A percentile compares a stretch with the other conserved stretches of the same genome.
Evolutionary conservation across 2,329 filamentous ascomycete species (phyloP).

Genomic region (Taxawa tesnikishii): DNA sequence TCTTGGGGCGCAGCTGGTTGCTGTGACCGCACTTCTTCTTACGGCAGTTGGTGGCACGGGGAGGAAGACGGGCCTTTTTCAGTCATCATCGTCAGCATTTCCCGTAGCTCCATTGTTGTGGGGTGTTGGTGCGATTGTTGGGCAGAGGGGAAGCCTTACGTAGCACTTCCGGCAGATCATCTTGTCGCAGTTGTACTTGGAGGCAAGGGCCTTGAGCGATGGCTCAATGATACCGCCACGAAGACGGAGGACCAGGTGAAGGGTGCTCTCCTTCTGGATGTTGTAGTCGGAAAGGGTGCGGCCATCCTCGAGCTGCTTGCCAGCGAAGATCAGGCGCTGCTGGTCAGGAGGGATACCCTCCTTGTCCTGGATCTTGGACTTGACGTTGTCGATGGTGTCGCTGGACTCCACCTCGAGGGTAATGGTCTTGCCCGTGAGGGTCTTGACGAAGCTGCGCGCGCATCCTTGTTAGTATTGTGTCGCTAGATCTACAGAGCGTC

Average conservation of each 20-base stretch:
- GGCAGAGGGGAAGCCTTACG: slow-evolving; percentile 44
- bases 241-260: slow-evolving; percentile 96
- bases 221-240: slow-evolving; percentile 99
- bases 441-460: slow-evolving; percentile 99
- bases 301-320: slow-evolving; percentile 98
- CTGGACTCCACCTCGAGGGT: slow-evolving; percentile 98
- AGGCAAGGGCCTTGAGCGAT: slow-evolving; percentile 93
- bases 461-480: no score
- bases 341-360: slow-evolving; percentile 97
- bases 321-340: slow-evolving; percentile 96
- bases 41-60: slow-evolving; percentile 98
- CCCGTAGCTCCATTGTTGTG: slow-evolving; percentile 1
- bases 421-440: slow-evolving; percentile 99
- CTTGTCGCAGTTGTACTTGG: slow-evolving; percentile 99
- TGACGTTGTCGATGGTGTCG: slow-evolving; percentile 99
- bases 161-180: slow-evolving; percentile 99
- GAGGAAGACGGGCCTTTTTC: slow-evolving; percentile 69
- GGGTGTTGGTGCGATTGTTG: background rate
- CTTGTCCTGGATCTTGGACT: slow-evolving; percentile 99
- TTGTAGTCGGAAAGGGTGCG: slow-evolving; percentile 96
- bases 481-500: no score
- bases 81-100: background rate
- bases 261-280: slow-evolving; percentile 99
- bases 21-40: slow-evolving; percentile 99
- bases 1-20: slow-evolving; percentile 99